Percentiles rank a stretch among this genome's conserved stretches.
These are phyloP conservation scores for Trametes sp. DNA, from an alignment of 1,284 basidiomycete genomes.

Conservation along the genomic window DNA sequence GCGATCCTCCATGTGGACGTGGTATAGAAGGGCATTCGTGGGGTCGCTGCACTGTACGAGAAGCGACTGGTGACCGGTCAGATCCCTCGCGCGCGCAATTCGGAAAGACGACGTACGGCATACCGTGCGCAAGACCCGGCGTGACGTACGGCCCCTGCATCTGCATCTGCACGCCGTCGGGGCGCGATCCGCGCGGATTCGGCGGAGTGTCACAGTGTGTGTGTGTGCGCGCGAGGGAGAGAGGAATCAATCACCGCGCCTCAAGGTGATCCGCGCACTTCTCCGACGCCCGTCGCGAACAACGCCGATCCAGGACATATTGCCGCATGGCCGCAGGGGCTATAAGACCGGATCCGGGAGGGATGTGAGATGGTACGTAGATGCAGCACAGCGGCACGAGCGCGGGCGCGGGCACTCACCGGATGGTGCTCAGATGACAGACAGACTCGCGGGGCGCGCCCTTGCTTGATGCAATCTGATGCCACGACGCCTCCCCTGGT, in stretches of 20 bases:
- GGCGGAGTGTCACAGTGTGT: background rate
- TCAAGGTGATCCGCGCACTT: background rate
- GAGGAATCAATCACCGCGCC: background rate
- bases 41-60: background rate
- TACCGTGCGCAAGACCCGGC: background rate
- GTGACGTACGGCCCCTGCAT: background rate
- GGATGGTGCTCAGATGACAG: too few species aligned
- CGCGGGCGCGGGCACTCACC: too few species aligned
- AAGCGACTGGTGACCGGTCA: too few species aligned
- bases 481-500: background rate
- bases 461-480: too few species aligned
- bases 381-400: background rate
- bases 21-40: background rate
- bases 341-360: background rate
- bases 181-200: background rate
- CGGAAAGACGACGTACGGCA: background rate
- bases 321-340: background rate
- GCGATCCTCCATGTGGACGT: background rate
- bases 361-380: background rate
- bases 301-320: conserved; percentile 1
- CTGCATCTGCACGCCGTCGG: background rate
- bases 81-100: background rate
- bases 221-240: background rate
- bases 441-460: too few species aligned
- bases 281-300: background rate